Conservation (phyloP, 2,329 filamentous ascomycete genomes). For the Tolypocladium tundrense region DNA sequence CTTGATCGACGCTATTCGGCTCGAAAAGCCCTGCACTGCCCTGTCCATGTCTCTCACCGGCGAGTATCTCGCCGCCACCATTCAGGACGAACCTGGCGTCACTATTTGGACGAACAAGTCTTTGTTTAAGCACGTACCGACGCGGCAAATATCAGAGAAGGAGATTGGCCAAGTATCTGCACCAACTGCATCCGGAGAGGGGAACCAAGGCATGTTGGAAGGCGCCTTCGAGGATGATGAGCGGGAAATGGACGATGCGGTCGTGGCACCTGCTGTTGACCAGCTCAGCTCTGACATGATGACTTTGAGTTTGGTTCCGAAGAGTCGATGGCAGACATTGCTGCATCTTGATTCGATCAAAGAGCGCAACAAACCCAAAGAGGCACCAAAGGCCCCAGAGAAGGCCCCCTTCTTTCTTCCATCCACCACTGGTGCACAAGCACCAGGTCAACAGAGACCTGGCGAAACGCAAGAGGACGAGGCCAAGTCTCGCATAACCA, state of each 20-base stretch:
- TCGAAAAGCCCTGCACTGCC: slow-evolving; percentile 69
- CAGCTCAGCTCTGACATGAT: slow-evolving; percentile 76
- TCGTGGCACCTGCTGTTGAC: slow-evolving; percentile 51
- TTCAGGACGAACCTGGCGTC: slow-evolving; percentile 75
- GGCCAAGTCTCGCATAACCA: slow-evolving; percentile 55
- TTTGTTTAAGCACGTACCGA: slow-evolving; percentile 81
- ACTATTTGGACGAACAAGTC: slow-evolving; percentile 93
- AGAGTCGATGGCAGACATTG: slow-evolving; percentile 87
- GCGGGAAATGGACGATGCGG: slow-evolving; percentile 41
- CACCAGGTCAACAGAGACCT: slow-evolving; percentile 24
- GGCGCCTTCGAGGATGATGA: slow-evolving; percentile 57
- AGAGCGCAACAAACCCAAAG: slow-evolving; percentile 86
- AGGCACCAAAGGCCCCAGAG: slow-evolving; percentile 82
- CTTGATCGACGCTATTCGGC: slow-evolving; percentile 81
- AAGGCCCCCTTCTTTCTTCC: slow-evolving; percentile 95
- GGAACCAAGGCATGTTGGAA: slow-evolving; percentile 63
- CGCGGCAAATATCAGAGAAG: slow-evolving; percentile 70
- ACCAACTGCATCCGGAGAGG: slow-evolving; percentile 76
- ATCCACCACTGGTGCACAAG: slow-evolving; percentile 39
- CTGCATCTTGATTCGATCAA: slow-evolving; percentile 88
- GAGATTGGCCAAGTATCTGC: slow-evolving; percentile 55
- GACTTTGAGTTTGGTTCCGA: slow-evolving; percentile 81
- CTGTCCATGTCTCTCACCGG: slow-evolving; percentile 83
- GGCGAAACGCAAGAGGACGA: slow-evolving; percentile 29
- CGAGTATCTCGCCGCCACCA: slow-evolving; percentile 86